These are phyloP conservation scores for Polytrichum formosum DNA, from an alignment of 225 moss, liverwort and hornwort species.

Conservation along the genomic window DNA sequence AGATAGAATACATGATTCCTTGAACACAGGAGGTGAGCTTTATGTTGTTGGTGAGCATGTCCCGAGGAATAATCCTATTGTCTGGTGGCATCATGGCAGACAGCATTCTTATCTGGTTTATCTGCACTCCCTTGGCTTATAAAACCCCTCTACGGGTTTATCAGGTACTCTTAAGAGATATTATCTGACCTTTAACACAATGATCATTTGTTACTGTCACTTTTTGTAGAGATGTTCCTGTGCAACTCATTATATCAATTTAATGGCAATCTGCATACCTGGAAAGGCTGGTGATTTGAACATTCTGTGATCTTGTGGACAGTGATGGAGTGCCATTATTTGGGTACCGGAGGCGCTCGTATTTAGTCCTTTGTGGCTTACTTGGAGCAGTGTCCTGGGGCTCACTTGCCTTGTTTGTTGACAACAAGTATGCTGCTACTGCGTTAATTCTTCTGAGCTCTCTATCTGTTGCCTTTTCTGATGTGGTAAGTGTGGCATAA, in stretches of 20 bases:
- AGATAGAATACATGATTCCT: no score
- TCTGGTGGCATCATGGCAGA: slow-evolving; percentile 24
- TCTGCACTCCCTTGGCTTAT: slow-evolving; percentile 67
- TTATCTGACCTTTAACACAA: no score
- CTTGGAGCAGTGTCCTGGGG: slow-evolving; percentile 62
- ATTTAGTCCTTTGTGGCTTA: slow-evolving; percentile 64
- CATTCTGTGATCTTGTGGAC: slow-evolving; percentile 1
- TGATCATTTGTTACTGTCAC: no score
- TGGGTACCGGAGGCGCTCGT: slow-evolving; percentile 69
- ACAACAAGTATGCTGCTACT: slow-evolving; percentile 54
- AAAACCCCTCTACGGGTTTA: slow-evolving; percentile 65
- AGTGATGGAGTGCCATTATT: slow-evolving; percentile 69
- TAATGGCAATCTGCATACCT: neutral
- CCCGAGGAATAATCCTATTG: no score
- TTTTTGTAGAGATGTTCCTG: no score
- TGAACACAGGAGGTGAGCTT: no score
- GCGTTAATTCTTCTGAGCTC: slow-evolving; percentile 61
- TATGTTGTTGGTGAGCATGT: no score
- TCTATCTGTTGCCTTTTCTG: slow-evolving; percentile 95
- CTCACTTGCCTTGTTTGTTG: slow-evolving; percentile 45
- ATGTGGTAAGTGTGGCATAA: slow-evolving; percentile 62
- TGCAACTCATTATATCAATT: neutral
- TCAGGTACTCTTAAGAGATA: slow-evolving; percentile 34
- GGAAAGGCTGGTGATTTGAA: neutral
- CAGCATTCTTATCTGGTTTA: slow-evolving; percentile 61